A percentile compares a stretch with the other conserved stretches of the same genome.
Evolutionary conservation across 2,329 filamentous ascomycete genomes (phyloP).

Genomic region (Claviceps arundinis): DNA sequence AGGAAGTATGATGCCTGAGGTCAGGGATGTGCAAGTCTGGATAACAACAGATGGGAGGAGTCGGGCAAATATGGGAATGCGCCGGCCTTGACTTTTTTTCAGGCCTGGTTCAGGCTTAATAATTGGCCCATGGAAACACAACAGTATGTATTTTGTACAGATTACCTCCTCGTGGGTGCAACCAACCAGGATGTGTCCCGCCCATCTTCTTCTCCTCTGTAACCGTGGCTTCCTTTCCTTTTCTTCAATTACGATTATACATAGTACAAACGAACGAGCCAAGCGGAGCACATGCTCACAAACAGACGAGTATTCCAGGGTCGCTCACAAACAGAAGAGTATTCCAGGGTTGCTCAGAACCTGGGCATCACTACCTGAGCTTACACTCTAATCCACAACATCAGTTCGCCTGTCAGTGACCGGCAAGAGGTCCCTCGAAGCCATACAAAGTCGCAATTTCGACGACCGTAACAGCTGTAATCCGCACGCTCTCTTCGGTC

Average conservation of each 20-base stretch:
- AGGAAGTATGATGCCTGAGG: background rate
- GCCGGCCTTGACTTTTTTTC: background rate
- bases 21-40: slow-evolving; percentile 3
- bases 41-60: slow-evolving; percentile 4
- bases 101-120: background rate
- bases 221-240: background rate
- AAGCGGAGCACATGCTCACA: background rate
- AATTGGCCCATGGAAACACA: background rate
- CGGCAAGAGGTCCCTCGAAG: too few species aligned
- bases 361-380: too few species aligned
- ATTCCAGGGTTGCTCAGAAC: too few species aligned
- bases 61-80: slow-evolving; percentile 5
- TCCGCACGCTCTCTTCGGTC: too few species aligned
- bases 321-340: background rate
- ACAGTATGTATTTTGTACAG: background rate
- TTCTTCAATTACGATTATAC: background rate
- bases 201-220: background rate
- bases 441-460: too few species aligned
- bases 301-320: background rate
- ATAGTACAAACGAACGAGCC: background rate
- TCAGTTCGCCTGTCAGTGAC: too few species aligned
- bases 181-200: too few species aligned
- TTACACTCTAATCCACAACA: too few species aligned
- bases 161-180: background rate
- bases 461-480: too few species aligned